Base-by-base conservation (phyloP, 1,139 yeast species). In the Meyerozyma smithsonii region DNA sequence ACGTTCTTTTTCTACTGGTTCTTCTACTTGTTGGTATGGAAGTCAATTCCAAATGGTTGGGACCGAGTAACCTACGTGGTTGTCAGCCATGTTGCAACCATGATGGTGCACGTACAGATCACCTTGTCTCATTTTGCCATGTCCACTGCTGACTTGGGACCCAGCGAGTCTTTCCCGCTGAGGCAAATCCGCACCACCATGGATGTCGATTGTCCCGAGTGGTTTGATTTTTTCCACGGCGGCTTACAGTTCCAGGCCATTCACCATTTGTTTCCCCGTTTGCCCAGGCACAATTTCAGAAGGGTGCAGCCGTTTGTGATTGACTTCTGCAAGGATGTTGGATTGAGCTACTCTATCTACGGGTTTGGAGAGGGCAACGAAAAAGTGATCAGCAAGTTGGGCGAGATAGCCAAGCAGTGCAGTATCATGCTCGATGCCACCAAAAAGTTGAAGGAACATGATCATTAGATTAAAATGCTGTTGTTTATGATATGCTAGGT, bases 191-290 rank as follows among this genome's bases (percentile, higher is more conserved):
- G 97, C 51, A 88, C 97, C 1, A 88, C 96, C 4, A 89, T 88
- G 96, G 97, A 88, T 57, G 96, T 88, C 14, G 94, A 84, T 53
- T 88, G 97, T 63, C 96, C 97, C 2, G 81, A 78, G 46, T 88
- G 96, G 96, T 69, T 88, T 38, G 97, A 88, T 59, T 88, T 80
- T 54, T 71, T 88, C 52, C 97, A 88, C 54, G 97, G 96, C 5
- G 97, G 97, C 0, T 73, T 88, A 39, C 97, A 88, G 59, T 88
- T 87, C 64, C 97, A 88, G 58, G 95, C 89, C 2, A 79, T 88
- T 39, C 97, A 88, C 58, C 97, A 88, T 58, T 67, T 88, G 49
- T 88, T 88, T 60, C 97, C 97, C 14, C 70, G 97, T 42, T 61
- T 88, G 55, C 97, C 97, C 14, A 74, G 96, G 44, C 96, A 88